Base-by-base conservation (phyloP, 306 rosid species). In the Quercus suber region DNA sequence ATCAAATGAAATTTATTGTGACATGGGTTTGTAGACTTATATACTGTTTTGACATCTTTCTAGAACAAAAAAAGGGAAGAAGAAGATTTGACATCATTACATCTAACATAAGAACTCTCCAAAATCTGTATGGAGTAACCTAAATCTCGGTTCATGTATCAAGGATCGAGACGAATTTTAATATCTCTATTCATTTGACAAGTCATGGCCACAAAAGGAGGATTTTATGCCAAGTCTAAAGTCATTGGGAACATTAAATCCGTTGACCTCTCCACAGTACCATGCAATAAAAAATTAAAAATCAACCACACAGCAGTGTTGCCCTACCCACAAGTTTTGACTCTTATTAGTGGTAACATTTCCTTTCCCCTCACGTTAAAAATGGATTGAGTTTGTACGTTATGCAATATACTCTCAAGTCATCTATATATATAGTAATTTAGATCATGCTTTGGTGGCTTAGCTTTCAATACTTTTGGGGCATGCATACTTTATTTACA, bases 321-420 rank as follows among this genome's bases (percentile, higher is more conserved):
- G 13, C 17, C 10, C 13, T 11, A 53, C 35, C 35, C 35, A 33
- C 35, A 33, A 33, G 35, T 33, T 31, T 1, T 0, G 35, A 33
- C 35, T 33, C 35, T 33, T 33, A 33, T 60, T 2, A 25, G 13
- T 30, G 25, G 53, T 5, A 6, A 43, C 88, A 76, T 69, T 77
- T 41, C 37, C 89, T 85, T 83, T 77, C 28, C 3, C 86, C 83
- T 73, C 83, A 87, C 79, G 90, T 55, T 64, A 77, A 70, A 45
- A 45, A 51, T 5, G 11, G 3, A 70, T 63, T 33, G 20, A 43
- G 14, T n/a, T 33, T 65, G 77, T 79, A 71, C 77, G 78, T 75
- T 73, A 43, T 76, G 49, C 58, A 41, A 37, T 15, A 17, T 65
- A 30, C 5, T 76, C 55, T 76, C 10, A 19, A 18, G 30, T 69